Evolutionary conservation across 805 yeast species (phyloP), one percentile per base, ranked within the genome.

Genomic region (Zygotorulaspora danielsina): DNA sequence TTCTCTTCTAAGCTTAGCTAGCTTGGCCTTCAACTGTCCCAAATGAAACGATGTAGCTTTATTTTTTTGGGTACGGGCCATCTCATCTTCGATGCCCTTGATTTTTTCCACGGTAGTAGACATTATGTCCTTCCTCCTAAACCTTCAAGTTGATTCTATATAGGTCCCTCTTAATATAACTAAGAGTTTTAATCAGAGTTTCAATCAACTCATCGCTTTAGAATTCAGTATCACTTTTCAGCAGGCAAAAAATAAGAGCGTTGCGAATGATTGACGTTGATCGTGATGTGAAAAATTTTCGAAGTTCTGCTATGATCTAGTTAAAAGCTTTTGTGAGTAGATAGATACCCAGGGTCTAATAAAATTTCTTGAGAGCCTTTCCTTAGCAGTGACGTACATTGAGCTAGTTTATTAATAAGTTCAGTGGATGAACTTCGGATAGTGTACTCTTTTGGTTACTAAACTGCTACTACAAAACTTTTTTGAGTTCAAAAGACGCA

Each of bases 31-130:
- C 49, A 93, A 72, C 69, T 88, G 96, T 59, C 99, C 98, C 73
- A 93, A 70, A 72, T 93, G 99, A 70, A 84, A 90, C 50, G 93
- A 86, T 3, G 99, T 93, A 60, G 94, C 95, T 79, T 93, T 93
- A 70, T 93, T 93, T 70, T 90, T 93, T 63, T 93, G 99, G 57
- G 99, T 93, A 57, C 75, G 75, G 69, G 97, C 89, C 98, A 90
- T 90, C 73, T 90, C 98, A 67, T 84, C 93, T 67, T 90, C 97
- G 71, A 89, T 84, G 69, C 82, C 81, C 69, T 84, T 81, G 59
- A 84, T 83, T 62, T 83, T 74, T 39, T 79, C 85, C 38, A 79
- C 84, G 5, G 82, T 78, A 8, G 84, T 79, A 48, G 79, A 70
- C 84, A 79, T 79, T 34, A 42, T 49, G 38, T n/a, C n/a, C n/a